A percentile compares a stretch with the other conserved stretches of the same genome.
These are phyloP conservation scores for Serendipita sp. DNA, from an alignment of 768 basidiomycete species.

Conservation along the genomic window DNA sequence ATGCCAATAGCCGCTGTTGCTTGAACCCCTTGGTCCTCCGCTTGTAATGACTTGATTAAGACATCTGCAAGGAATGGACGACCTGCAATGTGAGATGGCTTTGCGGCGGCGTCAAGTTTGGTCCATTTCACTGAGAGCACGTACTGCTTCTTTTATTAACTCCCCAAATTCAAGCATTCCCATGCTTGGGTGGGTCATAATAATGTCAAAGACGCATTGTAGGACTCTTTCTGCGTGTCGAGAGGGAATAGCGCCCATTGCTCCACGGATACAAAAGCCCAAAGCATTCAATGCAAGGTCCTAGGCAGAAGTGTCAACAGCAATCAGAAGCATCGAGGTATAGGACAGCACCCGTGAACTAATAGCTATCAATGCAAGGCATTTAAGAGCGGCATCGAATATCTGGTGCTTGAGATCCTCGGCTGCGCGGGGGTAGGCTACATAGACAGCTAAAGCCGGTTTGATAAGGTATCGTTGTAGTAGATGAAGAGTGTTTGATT, in stretches of 20 bases:
- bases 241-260: background rate
- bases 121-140: background rate
- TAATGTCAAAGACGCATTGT: background rate
- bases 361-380: background rate
- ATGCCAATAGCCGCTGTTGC: background rate
- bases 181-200: background rate
- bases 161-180: background rate
- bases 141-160: background rate
- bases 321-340: background rate
- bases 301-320: background rate
- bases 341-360: background rate
- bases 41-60: background rate
- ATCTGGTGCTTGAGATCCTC: background rate
- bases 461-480: background rate
- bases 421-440: background rate
- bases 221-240: background rate
- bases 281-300: background rate
- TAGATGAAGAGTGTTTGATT: background rate
- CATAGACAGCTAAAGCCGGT: background rate
- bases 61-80: background rate
- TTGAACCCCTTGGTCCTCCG: background rate
- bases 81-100: background rate
- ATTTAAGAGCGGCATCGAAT: background rate
- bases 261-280: background rate
- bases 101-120: background rate